Conservation (phyloP, 495 filamentous ascomycete genomes). For the Talaromyces adpressus region DNA sequence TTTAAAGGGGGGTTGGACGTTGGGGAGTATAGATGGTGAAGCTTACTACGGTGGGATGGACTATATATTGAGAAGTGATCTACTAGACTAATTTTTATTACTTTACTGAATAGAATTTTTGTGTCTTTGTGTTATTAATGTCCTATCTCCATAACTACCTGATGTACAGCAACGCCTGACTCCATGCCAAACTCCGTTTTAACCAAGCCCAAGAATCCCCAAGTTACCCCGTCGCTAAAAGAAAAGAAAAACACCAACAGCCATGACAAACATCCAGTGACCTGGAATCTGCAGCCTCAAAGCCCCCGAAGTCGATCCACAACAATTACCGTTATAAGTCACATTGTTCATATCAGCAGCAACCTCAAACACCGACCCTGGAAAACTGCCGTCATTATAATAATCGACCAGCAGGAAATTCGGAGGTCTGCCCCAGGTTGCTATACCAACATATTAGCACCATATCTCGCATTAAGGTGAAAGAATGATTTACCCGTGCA, state of each 20-base stretch:
- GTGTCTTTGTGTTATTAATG: not conserved
- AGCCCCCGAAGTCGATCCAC: conserved; percentile 43
- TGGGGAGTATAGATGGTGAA: not conserved
- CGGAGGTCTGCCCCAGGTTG: conserved; percentile 62
- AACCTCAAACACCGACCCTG: conserved; percentile 87
- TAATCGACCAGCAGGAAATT: conserved; percentile 89
- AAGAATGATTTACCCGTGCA: conserved; percentile 52
- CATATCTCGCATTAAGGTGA: not conserved
- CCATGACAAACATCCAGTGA: not conserved
- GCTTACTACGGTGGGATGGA: not conserved
- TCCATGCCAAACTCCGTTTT: not conserved
- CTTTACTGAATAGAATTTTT: not conserved
- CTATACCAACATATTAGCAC: conserved; percentile 17
- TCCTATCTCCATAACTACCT: not conserved
- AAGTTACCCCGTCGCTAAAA: not conserved
- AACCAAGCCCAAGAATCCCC: not conserved
- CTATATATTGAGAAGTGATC: not conserved
- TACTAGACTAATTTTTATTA: not conserved
- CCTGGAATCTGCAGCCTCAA: conserved; percentile 8
- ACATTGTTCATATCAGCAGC: conserved; percentile 83
- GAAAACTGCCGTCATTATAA: conserved; percentile 63
- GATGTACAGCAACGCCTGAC: not conserved
- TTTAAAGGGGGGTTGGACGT: not conserved
- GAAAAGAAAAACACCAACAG: not conserved
- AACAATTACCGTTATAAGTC: conserved; percentile 68